These are phyloP conservation scores for Beauveria brongniartii DNA, from an alignment of 2,329 filamentous ascomycete genomes.

Conservation along the genomic window DNA sequence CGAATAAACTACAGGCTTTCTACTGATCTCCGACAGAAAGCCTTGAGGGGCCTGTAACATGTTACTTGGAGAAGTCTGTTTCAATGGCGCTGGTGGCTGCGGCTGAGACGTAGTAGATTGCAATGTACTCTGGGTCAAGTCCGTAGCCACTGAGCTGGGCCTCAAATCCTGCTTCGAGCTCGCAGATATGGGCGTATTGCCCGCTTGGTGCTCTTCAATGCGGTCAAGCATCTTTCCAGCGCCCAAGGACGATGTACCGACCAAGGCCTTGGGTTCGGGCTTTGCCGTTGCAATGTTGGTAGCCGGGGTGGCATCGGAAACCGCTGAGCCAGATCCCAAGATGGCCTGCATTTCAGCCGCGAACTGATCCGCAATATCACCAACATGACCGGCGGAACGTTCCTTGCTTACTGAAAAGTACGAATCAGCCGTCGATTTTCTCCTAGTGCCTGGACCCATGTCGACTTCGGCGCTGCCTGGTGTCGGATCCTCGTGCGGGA, in stretches of 20 bases:
- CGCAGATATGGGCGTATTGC: background rate
- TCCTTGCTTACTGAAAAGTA: background rate
- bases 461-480: background rate
- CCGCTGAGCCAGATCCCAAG: background rate
- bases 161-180: slow-evolving; percentile 1
- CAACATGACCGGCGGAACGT: background rate
- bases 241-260: background rate
- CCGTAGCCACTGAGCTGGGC: slow-evolving; percentile 15
- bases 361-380: background rate
- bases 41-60: slow-evolving; percentile 5
- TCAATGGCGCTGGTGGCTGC: background rate
- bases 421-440: background rate
- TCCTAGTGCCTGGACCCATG: background rate
- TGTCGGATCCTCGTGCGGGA: background rate
- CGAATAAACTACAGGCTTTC: background rate
- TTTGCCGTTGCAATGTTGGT: background rate
- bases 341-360: background rate
- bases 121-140: slow-evolving; percentile 11
- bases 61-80: background rate
- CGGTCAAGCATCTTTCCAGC: slow-evolving; percentile 14
- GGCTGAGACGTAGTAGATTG: background rate
- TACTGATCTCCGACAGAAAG: background rate
- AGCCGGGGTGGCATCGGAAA: background rate
- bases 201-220: slow-evolving; percentile 21
- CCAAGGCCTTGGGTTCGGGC: background rate